These are phyloP conservation scores for Microdochium bolleyi DNA, from an alignment of 2,329 filamentous ascomycete genomes.

Conservation along the genomic window DNA sequence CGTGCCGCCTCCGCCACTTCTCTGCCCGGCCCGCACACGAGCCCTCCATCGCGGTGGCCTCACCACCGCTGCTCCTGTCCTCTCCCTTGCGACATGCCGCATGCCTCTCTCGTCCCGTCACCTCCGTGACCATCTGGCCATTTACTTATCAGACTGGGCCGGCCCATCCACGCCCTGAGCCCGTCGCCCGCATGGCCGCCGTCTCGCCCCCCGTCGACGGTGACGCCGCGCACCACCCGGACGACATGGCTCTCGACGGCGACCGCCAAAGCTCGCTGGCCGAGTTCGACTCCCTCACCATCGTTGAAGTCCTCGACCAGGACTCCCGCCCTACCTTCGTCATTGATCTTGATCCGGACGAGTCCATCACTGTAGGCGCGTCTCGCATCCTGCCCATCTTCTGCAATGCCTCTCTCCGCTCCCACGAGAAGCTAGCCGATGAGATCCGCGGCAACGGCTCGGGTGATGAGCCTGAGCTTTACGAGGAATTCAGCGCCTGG, in stretches of 20 bases:
- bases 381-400: conserved; percentile 23
- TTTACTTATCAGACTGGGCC: neutral
- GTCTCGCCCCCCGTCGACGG: neutral
- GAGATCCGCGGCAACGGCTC: conserved; percentile 10
- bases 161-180: neutral
- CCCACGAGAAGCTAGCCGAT: conserved; percentile 23
- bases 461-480: conserved; percentile 7
- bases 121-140: neutral
- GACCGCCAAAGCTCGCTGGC: conserved; percentile 6
- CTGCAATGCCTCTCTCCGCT: conserved; percentile 22
- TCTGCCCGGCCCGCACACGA: too few relatives aligned
- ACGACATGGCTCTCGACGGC: neutral
- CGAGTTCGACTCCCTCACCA: conserved; percentile 12
- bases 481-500: conserved; percentile 30
- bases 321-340: conserved; percentile 29
- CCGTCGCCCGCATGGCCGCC: neutral
- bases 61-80: too few relatives aligned
- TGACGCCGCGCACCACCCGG: neutral
- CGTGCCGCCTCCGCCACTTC: too few relatives aligned
- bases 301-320: conserved; percentile 24
- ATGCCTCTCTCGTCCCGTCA: too few relatives aligned
- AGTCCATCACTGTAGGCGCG: conserved; percentile 7
- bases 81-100: too few relatives aligned
- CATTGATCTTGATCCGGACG: conserved; percentile 27
- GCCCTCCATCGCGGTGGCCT: too few relatives aligned